Evolutionary conservation across 208 protist species (phyloP), one percentile per base, ranked within the genome.

Genomic region (Herpetomonas tarakana): DNA sequence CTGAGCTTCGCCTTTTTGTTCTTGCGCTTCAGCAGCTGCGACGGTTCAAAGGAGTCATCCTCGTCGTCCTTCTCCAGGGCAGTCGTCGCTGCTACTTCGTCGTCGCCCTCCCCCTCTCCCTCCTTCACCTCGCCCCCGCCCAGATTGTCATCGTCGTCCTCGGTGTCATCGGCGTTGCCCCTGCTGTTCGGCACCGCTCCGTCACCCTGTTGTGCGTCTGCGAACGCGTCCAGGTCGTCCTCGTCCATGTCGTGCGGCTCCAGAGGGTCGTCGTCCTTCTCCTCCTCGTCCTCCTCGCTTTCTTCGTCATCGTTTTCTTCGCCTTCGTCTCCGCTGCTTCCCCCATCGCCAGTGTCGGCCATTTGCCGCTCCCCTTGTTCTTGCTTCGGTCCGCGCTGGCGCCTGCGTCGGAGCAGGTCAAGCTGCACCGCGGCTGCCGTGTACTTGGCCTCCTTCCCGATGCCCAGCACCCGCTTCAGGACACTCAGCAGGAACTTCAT

Each of bases 401-500:
- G 0, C 55, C 70, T 22, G 57, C 75, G 76, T 31, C 91, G 91
- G n/a, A 94, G 58, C 51, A 92, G 62, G 63, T 94, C 86, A 1
- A 94, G 75, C 58, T 87, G 77, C 52, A 89, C 71, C 2, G 76
- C 76, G 0, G 84, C 78, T 46, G 64, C 78, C 12, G 67, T 75
- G 70, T 81, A 85, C 45, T 74, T 81, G 58, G 75, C 76, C 61
- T 90, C 85, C 58, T 91, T 90, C 21, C 85, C 86, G 45, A 96
- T 90, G 21, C 87, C 87, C n/a, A 93, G 74, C 53, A 93, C 85
- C 24, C 83, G 83, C 70, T 88, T 85, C 47, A 96, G 73, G 19
- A 93, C 81, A 56, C 85, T 93, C 19, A 92, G 68, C 11, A 96
- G 70, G 59, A 83, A 92, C 58, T 85, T 85, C 14, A 96, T 66